These are phyloP conservation scores for Penicillium canariense DNA, from an alignment of 495 filamentous ascomycete genomes.

Conservation along the genomic window DNA sequence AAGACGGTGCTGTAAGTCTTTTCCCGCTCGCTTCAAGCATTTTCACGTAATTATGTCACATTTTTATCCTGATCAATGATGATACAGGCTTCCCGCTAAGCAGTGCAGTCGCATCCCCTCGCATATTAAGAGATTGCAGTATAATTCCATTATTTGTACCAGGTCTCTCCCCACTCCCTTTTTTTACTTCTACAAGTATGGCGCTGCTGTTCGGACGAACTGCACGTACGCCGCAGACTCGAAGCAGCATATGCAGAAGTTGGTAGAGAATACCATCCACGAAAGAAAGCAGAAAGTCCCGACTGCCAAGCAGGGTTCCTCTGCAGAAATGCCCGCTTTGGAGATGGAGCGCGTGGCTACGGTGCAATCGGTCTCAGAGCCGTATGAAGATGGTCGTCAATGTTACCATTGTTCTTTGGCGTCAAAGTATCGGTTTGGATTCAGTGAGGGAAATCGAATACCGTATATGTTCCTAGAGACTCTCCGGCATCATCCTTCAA, in stretches of 20 bases:
- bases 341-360: not conserved
- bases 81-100: not conserved
- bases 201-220: conserved; percentile 51
- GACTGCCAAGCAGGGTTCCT: not conserved
- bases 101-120: not conserved
- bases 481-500: too few species aligned
- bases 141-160: too few species aligned
- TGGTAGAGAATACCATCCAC: not conserved
- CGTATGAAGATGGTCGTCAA: too few species aligned
- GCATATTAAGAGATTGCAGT: too few species aligned
- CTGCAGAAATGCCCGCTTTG: not conserved
- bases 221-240: conserved; percentile 61
- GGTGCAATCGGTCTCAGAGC: not conserved
- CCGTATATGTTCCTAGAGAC: not conserved
- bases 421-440: not conserved
- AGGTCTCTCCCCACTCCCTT: not conserved
- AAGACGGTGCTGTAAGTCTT: not conserved
- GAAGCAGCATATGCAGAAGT: conserved; percentile 10
- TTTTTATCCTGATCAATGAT: not conserved
- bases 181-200: conserved; percentile 67
- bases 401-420: too few species aligned
- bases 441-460: not conserved
- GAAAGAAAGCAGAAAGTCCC: not conserved
- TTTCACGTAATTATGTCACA: not conserved
- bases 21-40: not conserved